A percentile compares a stretch with the other conserved stretches of the same genome.
These are phyloP conservation scores for Mallotus repandus DNA, from an alignment of 441 rosid species.

Conservation along the genomic window DNA sequence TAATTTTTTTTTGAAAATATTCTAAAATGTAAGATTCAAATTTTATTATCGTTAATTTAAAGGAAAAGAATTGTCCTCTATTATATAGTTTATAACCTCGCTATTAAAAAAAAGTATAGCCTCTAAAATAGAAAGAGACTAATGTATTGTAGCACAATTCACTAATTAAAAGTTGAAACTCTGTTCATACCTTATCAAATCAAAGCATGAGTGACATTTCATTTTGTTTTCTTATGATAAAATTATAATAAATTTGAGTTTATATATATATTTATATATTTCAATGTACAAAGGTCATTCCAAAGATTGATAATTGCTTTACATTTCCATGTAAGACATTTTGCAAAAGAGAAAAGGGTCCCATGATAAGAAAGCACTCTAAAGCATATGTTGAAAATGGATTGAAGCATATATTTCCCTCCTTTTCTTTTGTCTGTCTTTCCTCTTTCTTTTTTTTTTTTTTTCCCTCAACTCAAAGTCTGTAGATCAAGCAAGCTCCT, in stretches of 20 bases:
- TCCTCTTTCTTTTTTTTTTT: slow-evolving; percentile 3
- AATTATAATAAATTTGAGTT: background rate
- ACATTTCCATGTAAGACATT: slow-evolving; percentile 41
- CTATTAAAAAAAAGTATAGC: no score
- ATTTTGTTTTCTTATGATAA: background rate
- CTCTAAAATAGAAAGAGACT: no score
- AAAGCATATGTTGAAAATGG: slow-evolving; percentile 38
- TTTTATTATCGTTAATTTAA: no score
- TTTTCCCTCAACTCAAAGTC: slow-evolving; percentile 12
- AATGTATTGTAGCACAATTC: no score
- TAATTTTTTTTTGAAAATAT: no score
- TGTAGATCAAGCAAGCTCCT: slow-evolving; percentile 38
- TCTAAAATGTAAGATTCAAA: no score
- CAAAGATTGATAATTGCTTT: slow-evolving; percentile 20
- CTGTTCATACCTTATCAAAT: background rate
- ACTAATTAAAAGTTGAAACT: no score
- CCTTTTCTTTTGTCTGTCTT: background rate
- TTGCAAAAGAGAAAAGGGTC: slow-evolving; percentile 36
- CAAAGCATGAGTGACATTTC: slow-evolving; percentile 1
- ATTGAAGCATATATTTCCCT: slow-evolving; percentile 24
- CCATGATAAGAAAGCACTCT: slow-evolving; percentile 43
- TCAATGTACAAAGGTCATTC: slow-evolving; percentile 23
- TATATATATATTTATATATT: background rate
- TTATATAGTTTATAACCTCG: no score
- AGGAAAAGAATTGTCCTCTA: no score